Conservation (phyloP, 495 filamentous ascomycete genomes). For the Rhypophila decipiens region DNA sequence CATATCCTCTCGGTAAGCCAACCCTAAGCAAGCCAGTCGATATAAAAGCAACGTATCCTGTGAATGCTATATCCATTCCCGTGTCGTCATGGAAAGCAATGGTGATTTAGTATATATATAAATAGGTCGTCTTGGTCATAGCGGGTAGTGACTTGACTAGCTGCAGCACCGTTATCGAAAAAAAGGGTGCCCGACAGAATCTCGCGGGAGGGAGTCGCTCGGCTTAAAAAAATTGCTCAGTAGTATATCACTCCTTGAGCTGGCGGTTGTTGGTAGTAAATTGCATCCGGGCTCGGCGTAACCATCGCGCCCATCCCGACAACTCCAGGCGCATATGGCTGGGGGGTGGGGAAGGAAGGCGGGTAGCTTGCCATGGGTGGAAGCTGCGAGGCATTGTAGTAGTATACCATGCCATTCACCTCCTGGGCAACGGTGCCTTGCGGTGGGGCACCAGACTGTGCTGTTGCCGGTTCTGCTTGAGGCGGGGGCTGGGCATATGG, state of each 20-base stretch:
- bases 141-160: too few species aligned
- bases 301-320: conserved; percentile 78
- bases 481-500: conserved; percentile 31
- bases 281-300: conserved; percentile 60
- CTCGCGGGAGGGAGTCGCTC: too few species aligned
- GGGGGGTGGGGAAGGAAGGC: conserved; percentile 44
- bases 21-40: too few species aligned
- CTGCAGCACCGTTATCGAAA: too few species aligned
- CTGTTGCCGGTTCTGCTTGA: conserved; percentile 34
- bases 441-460: conserved; percentile 25
- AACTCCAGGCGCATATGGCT: conserved; percentile 49
- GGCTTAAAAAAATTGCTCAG: too few species aligned
- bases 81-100: too few species aligned
- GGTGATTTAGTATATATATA: too few species aligned
- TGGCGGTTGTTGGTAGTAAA: conserved; percentile 65
- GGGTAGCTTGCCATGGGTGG: conserved; percentile 46
- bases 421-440: conserved; percentile 81
- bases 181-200: too few species aligned
- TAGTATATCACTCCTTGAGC: conserved; percentile 62
- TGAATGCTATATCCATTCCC: too few species aligned
- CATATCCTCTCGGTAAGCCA: too few species aligned
- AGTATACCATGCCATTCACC: conserved; percentile 91
- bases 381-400: conserved; percentile 73
- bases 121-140: too few species aligned
- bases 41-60: too few species aligned